phyloP scores from a whole-genome alignment of 108 stramenopile genomes.

The Cylindrotheca fusiformis region DNA sequence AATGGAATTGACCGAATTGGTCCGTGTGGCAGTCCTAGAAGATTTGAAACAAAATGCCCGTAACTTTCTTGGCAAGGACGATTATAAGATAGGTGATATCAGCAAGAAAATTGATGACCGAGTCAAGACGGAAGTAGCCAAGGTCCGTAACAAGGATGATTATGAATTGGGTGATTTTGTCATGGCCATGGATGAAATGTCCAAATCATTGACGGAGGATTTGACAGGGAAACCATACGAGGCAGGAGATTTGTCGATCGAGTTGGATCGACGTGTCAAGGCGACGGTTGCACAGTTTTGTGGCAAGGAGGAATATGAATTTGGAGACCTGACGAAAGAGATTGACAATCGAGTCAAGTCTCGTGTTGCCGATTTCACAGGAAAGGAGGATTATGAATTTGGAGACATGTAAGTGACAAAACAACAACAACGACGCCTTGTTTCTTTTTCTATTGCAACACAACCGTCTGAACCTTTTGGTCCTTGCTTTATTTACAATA shows the following conservation, averaged over 20 bases:
- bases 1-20: constrained; percentile 80
- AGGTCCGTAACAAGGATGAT: constrained; percentile 44
- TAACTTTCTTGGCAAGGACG: constrained; percentile 80
- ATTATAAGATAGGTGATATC: constrained; percentile 56
- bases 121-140: constrained; percentile 74
- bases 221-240: constrained; percentile 81
- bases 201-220: constrained; percentile 43
- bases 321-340: constrained; percentile 68
- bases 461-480: background rate
- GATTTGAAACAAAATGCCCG: constrained; percentile 78
- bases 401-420: constrained; percentile 40
- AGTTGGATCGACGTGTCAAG: constrained; percentile 65
- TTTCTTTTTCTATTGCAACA: background rate
- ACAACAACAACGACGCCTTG: background rate
- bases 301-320: constrained; percentile 68
- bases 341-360: constrained; percentile 58
- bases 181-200: constrained; percentile 64
- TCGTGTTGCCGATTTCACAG: constrained; percentile 62
- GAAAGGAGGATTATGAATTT: constrained; percentile 69
- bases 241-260: constrained; percentile 68
- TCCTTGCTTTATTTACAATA: background rate
- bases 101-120: constrained; percentile 73
- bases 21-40: constrained; percentile 70
- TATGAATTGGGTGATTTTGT: constrained; percentile 76
- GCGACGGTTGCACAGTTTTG: constrained; percentile 57